Base-by-base conservation (phyloP, 495 filamentous ascomycete genomes). In the Daldinia caldariorum region DNA sequence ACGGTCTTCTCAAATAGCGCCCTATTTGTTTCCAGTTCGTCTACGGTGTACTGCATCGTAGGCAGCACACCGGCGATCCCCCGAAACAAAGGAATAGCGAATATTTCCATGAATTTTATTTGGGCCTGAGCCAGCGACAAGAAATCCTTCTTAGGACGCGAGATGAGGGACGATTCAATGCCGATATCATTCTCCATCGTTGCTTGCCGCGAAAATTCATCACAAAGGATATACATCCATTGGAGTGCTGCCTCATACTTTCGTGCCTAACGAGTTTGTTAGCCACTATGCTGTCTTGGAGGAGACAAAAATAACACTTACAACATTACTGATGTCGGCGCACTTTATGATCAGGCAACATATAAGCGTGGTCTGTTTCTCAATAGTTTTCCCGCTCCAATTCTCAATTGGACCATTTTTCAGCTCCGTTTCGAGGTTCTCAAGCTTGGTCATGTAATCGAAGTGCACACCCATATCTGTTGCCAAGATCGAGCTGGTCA, bases 381-480 rank as follows among this genome's bases (percentile, higher is more conserved):
- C 86, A 8, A 90, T 67, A 63, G 87, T 83, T 70, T 92, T 89
- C 10, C 84, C 85, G 63, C 89, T 89, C 92, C 92, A 97, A 35
- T 85, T 85, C 55, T 91, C 87, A 10, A 84, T 86, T 32, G 81
- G 82, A 34, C 89, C 89, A 43, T 88, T 88, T 60, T 86, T 81
- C 13, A 93, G 83, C 75, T 92, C 94, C 61, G 88, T 84, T 78
- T 97, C 91, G 66, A 97, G 77, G 43, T 89, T 88, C 35, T 84
- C 87, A 61, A 98, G 80, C 69, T 90, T 90, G 68, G 88, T 87
- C 94, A 98, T 97, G 75, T 97, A 99, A 72, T 95, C 91, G 71
- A 96, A 96, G 78, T 99, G 95, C 43, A 97, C 78, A 16, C 93
- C 92, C 95, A 99, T 99, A 75, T 99, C 95, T 5, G 95, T 99